A percentile compares a stretch with the other conserved stretches of the same genome.
phyloP scores from a whole-genome alignment of 768 basidiomycete species.

The Lactarius deliciosus region DNA sequence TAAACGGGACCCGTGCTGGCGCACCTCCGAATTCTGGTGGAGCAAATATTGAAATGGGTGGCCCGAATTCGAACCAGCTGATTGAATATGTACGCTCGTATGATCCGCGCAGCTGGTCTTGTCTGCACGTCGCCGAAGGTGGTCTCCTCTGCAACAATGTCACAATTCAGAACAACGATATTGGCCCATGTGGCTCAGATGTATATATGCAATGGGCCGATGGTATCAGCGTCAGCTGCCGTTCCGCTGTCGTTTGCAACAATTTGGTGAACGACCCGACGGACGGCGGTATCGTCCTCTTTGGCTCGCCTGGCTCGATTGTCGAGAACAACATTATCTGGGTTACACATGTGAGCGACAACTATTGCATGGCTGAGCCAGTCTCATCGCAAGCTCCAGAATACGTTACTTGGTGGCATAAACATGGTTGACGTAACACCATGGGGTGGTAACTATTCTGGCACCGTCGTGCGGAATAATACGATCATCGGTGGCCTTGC shows the following conservation, averaged over 20 bases:
- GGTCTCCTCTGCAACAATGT: constrained; percentile 59
- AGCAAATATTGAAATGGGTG: constrained; percentile 86
- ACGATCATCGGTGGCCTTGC: constrained; percentile 69
- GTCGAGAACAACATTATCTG: constrained; percentile 78
- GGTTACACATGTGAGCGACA: constrained; percentile 56
- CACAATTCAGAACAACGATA: constrained; percentile 77
- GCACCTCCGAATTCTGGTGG: constrained; percentile 56
- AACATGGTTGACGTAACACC: constrained; percentile 75
- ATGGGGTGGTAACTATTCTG: constrained; percentile 61
- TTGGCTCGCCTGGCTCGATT: constrained; percentile 69
- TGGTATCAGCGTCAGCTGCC: constrained; percentile 74
- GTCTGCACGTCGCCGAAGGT: constrained; percentile 76
- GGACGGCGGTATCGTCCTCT: constrained; percentile 78
- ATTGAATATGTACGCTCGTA: constrained; percentile 75
- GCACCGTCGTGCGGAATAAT: constrained; percentile 67
- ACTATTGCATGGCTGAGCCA: neutral
- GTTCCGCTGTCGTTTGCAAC: constrained; percentile 57
- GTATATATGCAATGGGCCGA: constrained; percentile 75
- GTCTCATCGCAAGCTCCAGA: constrained; percentile 38
- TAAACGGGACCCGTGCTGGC: constrained; percentile 67
- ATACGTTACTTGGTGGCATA: constrained; percentile 72
- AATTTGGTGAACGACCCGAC: constrained; percentile 73
- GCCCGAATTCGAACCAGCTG: constrained; percentile 65
- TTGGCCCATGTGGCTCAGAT: constrained; percentile 74
- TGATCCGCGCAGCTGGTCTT: constrained; percentile 81